Evolutionary conservation across 108 stramenopile genomes (phyloP).

Genomic region (Cyclostephanos tholiformis): DNA sequence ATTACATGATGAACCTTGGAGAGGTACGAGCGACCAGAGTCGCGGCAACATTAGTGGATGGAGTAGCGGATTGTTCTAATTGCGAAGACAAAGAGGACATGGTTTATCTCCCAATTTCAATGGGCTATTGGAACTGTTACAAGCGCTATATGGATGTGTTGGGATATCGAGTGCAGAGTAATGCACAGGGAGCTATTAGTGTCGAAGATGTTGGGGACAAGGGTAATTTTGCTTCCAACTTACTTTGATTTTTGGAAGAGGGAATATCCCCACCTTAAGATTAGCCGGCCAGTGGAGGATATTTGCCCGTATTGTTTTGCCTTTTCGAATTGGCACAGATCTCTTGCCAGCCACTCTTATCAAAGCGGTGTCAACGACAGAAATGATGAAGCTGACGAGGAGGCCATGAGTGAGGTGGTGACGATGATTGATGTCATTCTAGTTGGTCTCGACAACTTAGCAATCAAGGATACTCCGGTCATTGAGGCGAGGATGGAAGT

Average conservation of each 20-base stretch:
- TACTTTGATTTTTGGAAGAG: conserved; percentile 1
- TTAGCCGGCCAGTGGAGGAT: conserved; percentile 1
- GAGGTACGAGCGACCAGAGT: neutral
- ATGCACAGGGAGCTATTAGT: neutral
- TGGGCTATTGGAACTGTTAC: neutral
- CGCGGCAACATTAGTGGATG: neutral
- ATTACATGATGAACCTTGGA: neutral
- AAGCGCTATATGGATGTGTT: neutral
- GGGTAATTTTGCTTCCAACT: neutral
- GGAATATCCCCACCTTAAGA: conserved; percentile 15
- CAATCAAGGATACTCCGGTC: neutral
- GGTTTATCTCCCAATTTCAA: neutral
- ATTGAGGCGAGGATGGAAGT: neutral
- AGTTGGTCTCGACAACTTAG: neutral
- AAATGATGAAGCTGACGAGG: no score
- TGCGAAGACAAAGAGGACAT: neutral
- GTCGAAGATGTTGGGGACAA: neutral
- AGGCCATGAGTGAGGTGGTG: neutral
- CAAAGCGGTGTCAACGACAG: no score
- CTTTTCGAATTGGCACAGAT: conserved; percentile 8
- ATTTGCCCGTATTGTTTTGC: conserved; percentile 4
- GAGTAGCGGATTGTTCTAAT: neutral
- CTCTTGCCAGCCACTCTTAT: neutral
- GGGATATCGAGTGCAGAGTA: neutral
- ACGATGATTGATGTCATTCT: neutral